Conservation (phyloP, 2,329 filamentous ascomycete species). For the Aspergillus candidus region DNA sequence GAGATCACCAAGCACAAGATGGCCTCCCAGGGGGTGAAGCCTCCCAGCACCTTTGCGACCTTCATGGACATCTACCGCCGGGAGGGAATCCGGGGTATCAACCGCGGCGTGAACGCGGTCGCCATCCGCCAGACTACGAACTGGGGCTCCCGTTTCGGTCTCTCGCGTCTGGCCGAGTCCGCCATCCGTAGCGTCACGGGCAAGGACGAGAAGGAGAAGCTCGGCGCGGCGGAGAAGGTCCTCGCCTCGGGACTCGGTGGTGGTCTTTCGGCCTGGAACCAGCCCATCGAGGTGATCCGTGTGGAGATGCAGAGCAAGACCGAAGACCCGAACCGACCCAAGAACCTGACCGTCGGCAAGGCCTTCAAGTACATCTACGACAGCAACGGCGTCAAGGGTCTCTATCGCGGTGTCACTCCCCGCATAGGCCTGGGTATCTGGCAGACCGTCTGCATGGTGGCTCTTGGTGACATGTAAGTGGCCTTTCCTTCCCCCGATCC, state of each 20-base stretch:
- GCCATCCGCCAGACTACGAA: constrained; percentile 99
- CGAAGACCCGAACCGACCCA: constrained; percentile 92
- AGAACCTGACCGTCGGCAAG: constrained; percentile 97
- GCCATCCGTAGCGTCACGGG: constrained; percentile 72
- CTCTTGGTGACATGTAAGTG: constrained; percentile 91
- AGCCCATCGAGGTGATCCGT: constrained; percentile 98
- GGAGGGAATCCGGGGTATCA: constrained; percentile 93
- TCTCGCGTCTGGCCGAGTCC: constrained; percentile 84
- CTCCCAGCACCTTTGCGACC: constrained; percentile 84
- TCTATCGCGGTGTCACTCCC: constrained; percentile 93
- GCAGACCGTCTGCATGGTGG: constrained; percentile 99
- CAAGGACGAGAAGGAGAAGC: constrained; percentile 74
- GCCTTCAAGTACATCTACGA: constrained; percentile 78
- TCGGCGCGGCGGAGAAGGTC: constrained; percentile 80
- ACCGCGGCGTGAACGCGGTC: constrained; percentile 97
- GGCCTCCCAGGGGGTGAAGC: constrained; percentile 73
- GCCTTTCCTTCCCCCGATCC: too few relatives aligned
- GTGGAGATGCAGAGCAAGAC: constrained; percentile 99
- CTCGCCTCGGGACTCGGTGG: constrained; percentile 79
- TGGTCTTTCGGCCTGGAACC: constrained; percentile 96
- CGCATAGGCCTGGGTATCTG: constrained; percentile 93
- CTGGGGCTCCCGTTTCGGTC: constrained; percentile 94
- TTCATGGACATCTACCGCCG: constrained; percentile 96
- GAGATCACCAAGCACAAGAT: constrained; percentile 99
- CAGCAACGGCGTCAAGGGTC: constrained; percentile 78